Percentiles rank a stretch among this genome's conserved stretches.
Conservation (phyloP, 1,284 basidiomycete species). For the Fistulina hepatica region DNA sequence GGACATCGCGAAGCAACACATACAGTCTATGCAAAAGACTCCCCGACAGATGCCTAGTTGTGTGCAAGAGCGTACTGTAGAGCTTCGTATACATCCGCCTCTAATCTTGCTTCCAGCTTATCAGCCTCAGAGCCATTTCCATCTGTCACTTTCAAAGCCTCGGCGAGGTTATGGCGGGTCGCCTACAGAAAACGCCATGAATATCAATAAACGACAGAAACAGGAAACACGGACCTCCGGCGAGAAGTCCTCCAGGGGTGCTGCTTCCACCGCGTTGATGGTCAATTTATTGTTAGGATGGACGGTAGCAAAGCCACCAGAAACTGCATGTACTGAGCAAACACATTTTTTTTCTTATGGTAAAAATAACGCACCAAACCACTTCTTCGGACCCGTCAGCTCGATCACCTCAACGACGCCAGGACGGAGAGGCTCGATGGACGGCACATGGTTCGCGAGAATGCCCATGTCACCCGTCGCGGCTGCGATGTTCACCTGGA, state of each 20-base stretch:
- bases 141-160: conserved; percentile 75
- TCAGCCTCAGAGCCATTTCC: conserved; percentile 86
- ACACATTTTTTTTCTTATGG: background rate
- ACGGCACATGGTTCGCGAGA: conserved; percentile 91
- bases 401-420: conserved; percentile 92
- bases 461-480: conserved; percentile 98
- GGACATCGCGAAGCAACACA: background rate
- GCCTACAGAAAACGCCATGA: conserved; percentile 40
- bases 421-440: conserved; percentile 85
- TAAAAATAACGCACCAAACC: conserved; percentile 67
- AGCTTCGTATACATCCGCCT: conserved; percentile 94
- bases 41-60: background rate
- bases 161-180: conserved; percentile 80
- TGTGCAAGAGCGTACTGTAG: conserved; percentile 63
- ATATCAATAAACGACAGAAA: conserved; percentile 7
- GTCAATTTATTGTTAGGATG: conserved; percentile 97
- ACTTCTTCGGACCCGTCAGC: conserved; percentile 77
- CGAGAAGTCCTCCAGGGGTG: conserved; percentile 86
- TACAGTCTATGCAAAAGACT: background rate
- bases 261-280: conserved; percentile 96
- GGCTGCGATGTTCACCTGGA: conserved; percentile 89
- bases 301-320: conserved; percentile 94
- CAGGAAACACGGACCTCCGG: conserved; percentile 47
- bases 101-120: conserved; percentile 90
- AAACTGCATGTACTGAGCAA: conserved; percentile 45